phyloP scores from a whole-genome alignment of 139 green algal genomes.

The Chlorella sp. region DNA sequence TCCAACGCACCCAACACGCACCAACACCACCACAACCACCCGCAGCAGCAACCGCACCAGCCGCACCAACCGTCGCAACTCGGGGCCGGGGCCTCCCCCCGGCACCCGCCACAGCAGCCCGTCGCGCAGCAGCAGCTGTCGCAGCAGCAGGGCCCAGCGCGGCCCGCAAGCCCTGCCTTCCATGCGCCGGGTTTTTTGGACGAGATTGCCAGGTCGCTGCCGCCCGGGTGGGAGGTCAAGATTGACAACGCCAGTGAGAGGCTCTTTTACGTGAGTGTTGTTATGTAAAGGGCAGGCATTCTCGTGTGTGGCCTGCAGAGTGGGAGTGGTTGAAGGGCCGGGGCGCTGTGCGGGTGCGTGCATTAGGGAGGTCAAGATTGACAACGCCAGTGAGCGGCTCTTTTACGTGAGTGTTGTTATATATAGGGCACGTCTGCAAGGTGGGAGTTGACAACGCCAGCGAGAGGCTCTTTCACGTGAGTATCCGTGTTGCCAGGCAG shows the following conservation, averaged over 20 bases:
- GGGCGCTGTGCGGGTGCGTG: too few relatives aligned
- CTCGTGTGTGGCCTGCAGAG: too few relatives aligned
- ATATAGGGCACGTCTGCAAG: too few relatives aligned
- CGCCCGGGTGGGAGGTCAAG: conserved; percentile 83
- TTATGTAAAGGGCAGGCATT: too few relatives aligned
- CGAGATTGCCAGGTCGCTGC: conserved; percentile 8
- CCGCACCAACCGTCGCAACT: too few relatives aligned
- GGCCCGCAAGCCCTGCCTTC: neutral
- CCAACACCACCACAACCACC: neutral
- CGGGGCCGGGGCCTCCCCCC: too few relatives aligned
- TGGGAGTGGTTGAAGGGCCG: too few relatives aligned
- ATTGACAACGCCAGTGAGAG: conserved; percentile 55
- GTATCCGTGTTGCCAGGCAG: too few relatives aligned
- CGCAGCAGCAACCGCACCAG: neutral
- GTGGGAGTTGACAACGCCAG: conserved; percentile 53
- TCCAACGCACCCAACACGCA: neutral
- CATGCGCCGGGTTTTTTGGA: neutral
- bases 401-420: too few relatives aligned
- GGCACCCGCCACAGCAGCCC: too few relatives aligned
- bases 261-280: too few relatives aligned
- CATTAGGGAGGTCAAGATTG: conserved; percentile 79
- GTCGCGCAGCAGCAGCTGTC: too few relatives aligned
- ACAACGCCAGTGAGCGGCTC: conserved; percentile 58
- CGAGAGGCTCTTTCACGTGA: conserved; percentile 75
- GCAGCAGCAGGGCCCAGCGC: conserved; percentile 6